Evolutionary conservation across 768 basidiomycete genomes (phyloP).

Genomic region (Rhodosporidiobolus sp.): DNA sequence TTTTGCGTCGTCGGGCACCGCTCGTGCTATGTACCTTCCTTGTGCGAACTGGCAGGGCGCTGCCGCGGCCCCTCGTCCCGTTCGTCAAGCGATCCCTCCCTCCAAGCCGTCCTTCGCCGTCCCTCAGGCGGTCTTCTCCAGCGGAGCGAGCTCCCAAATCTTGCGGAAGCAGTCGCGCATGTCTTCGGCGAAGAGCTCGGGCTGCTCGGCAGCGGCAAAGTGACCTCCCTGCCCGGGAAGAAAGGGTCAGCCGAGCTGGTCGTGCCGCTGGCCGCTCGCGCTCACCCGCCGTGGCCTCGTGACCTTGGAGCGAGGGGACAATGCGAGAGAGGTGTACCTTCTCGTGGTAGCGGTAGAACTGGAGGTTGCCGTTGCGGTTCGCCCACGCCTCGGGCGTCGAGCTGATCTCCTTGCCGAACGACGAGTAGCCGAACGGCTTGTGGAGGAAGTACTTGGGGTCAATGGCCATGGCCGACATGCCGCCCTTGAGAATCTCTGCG

Average conservation of each 20-base stretch:
- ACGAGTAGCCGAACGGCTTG: conserved; percentile 36
- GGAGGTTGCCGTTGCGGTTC: conserved; percentile 18
- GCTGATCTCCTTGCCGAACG: conserved; percentile 22
- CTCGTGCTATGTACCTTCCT: no score
- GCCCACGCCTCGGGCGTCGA: conserved; percentile 28
- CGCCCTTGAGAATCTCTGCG: conserved; percentile 12
- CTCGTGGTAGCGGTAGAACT: conserved; percentile 27
- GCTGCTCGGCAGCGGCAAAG: conserved; percentile 28
- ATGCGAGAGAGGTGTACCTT: conserved; percentile 1
- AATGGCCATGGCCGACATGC: conserved; percentile 21
- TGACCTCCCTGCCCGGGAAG: conserved; percentile 26
- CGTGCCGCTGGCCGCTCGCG: no score
- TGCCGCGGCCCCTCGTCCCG: no score
- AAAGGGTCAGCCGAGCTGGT: background rate
- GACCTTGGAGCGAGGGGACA: background rate
- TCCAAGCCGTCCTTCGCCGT: background rate
- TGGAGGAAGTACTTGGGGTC: conserved; percentile 15
- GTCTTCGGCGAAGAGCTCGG: conserved; percentile 21
- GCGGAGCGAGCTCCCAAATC: conserved; percentile 4
- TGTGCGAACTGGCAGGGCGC: no score
- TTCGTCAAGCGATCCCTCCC: no score
- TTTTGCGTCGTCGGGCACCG: no score
- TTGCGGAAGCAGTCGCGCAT: conserved; percentile 33
- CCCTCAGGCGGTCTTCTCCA: background rate
- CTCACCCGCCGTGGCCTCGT: no score